Base-by-base conservation (phyloP, 441 rosid species). In the Adansonia madagascariensis region DNA sequence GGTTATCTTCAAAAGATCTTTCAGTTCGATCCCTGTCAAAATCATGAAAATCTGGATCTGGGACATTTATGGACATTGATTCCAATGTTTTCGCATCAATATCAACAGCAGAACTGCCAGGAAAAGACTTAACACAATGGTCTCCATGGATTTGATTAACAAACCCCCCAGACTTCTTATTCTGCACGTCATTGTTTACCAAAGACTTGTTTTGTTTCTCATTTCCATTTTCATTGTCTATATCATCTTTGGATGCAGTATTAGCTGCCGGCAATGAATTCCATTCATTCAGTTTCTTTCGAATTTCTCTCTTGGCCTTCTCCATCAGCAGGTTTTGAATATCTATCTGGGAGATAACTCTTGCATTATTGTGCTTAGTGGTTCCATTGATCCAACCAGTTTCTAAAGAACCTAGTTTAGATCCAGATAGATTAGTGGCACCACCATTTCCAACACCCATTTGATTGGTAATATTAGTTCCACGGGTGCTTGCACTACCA, bases 11-110 rank as follows among this genome's bases (percentile, higher is more conserved):
- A 80, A 90, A 88, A 11, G 88, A 85, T 52, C 65, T 87, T 55
- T 89, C 94, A 22, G 81, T 75, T 78, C 92, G 80, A 55, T 84
- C 89, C 81, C 83, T 83, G 80, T 89, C 86, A 35, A 90, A 88
- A 82, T 89, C 86, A 66, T 89, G 80, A 83, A 92, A 91, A 82
- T 91, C 98, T 11, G 97, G 87, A 79, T 90, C 92, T 41, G 87
- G 89, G 65, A 94, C 98, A 73, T 84, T 80, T 68, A 91, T 79
- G n/a, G 81, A 80, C 85, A 89, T 65, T 27, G 74, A 64, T 79
- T 86, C 88, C 82, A 82, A 66, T 49, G 84, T 76, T 79, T 78
- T 85, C 39, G 78, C 65, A 73, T 74, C 83, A n/a, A 65, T 77
- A 64, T 69, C 78, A 46, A 76, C 66, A 77, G 46, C 66, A 80